Evolutionary conservation across 2,329 filamentous ascomycete species (phyloP).

Genomic region (Triangularia verruculosa): DNA sequence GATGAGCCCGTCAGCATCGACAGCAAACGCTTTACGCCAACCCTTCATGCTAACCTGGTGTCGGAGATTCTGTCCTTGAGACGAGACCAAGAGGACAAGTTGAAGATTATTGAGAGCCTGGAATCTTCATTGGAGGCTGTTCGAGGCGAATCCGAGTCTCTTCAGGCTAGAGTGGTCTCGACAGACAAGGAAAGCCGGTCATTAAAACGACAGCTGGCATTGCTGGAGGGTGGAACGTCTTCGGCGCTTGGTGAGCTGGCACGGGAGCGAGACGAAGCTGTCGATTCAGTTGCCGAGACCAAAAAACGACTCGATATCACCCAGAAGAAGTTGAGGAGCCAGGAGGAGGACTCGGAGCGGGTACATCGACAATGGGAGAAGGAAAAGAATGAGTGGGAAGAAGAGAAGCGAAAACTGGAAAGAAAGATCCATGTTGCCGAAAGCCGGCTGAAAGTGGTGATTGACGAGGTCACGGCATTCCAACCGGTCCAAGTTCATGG

Average conservation of each 20-base stretch:
- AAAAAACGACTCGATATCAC: slow-evolving; percentile 72
- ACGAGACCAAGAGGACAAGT: slow-evolving; percentile 87
- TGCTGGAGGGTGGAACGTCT: slow-evolving; percentile 83
- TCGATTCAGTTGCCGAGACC: slow-evolving; percentile 68
- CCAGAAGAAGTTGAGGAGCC: slow-evolving; percentile 72
- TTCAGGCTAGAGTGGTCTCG: slow-evolving; percentile 60
- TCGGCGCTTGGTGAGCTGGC: slow-evolving; percentile 81
- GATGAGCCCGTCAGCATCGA: slow-evolving; percentile 76
- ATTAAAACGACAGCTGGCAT: slow-evolving; percentile 78
- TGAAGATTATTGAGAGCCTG: slow-evolving; percentile 78
- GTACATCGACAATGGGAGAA: slow-evolving; percentile 77
- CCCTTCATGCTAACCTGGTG: slow-evolving; percentile 88
- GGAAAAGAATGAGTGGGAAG: slow-evolving; percentile 82
- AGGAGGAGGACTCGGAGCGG: slow-evolving; percentile 79
- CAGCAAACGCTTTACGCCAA: slow-evolving; percentile 89
- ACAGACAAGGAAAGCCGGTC: slow-evolving; percentile 74
- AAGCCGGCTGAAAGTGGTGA: slow-evolving; percentile 73
- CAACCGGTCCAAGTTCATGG: slow-evolving; percentile 51
- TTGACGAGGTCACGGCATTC: slow-evolving; percentile 79
- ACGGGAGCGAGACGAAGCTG: slow-evolving; percentile 80
- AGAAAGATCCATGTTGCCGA: slow-evolving; percentile 88
- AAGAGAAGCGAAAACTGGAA: slow-evolving; percentile 77
- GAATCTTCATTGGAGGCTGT: slow-evolving; percentile 71
- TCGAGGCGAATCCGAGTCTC: slow-evolving; percentile 69
- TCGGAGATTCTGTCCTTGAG: slow-evolving; percentile 87